Evolutionary conservation across 225 moss, liverwort and hornwort genomes (phyloP).

Genomic region (Pseudoscleropodium purum): DNA sequence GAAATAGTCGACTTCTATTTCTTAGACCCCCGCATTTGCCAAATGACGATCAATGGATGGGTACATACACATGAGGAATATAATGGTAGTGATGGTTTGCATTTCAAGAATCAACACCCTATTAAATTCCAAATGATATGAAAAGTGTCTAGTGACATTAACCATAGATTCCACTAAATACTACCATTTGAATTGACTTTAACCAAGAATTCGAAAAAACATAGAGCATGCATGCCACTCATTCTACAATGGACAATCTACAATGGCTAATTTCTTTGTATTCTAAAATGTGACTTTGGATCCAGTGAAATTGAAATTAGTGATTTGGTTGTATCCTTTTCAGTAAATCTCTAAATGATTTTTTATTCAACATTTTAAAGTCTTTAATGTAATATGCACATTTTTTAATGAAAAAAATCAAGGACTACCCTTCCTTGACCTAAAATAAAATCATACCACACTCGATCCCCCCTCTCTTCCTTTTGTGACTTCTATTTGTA

Average conservation of each 20-base stretch:
- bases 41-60: no score
- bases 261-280: not conserved
- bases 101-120: no score
- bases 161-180: not conserved
- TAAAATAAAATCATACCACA: no score
- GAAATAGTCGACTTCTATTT: no score
- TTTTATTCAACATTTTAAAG: not conserved
- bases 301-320: not conserved
- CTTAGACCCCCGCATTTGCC: no score
- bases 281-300: not conserved
- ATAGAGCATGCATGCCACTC: rapidly evolving
- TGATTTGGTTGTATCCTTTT: not conserved
- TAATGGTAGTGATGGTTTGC: no score
- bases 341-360: not conserved
- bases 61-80: no score
- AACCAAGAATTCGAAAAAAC: not conserved
- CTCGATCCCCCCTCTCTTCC: rapidly evolving
- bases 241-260: rapidly evolving
- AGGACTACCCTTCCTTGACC: no score
- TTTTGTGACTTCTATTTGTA: no score
- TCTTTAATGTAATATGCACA: not conserved
- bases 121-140: not conserved
- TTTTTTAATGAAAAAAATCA: no score
- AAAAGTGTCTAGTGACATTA: not conserved
- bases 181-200: rapidly evolving